phyloP scores from a whole-genome alignment of 371 early-diverging fungal genomes.

The Nematocida ironsii region DNA sequence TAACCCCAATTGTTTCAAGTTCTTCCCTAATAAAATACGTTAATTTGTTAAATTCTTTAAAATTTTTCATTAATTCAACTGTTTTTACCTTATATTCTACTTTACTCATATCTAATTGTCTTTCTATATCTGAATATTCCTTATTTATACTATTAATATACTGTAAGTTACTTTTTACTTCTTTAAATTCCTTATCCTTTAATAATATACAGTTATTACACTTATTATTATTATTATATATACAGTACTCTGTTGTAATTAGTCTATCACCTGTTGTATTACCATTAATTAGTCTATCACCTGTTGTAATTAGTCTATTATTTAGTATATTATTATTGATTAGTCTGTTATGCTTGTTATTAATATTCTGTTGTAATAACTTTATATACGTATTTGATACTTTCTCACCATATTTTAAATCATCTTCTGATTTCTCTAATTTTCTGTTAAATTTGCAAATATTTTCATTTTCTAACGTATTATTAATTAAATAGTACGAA shows the following conservation, averaged over 20 bases:
- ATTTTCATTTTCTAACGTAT: neutral
- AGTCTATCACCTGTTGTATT: neutral
- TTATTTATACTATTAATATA: conserved; percentile 32
- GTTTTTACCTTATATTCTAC: neutral
- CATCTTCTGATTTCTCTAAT: neutral
- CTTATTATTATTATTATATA: neutral
- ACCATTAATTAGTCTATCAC: neutral
- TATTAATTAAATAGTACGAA: neutral
- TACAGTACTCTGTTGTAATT: conserved; percentile 37
- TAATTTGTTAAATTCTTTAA: conserved; percentile 20
- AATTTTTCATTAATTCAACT: conserved; percentile 21
- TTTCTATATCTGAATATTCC: conserved; percentile 32
- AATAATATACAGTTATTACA: conserved; percentile 14
- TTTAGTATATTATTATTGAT: no score
- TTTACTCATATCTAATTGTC: neutral
- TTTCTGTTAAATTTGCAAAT: conserved; percentile 18
- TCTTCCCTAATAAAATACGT: conserved; percentile 19
- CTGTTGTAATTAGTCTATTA: no score
- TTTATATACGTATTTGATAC: neutral
- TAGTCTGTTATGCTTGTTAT: neutral
- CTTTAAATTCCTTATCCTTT: conserved; percentile 21
- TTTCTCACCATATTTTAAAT: conserved; percentile 1
- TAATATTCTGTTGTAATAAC: neutral
- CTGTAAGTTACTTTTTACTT: conserved; percentile 25
- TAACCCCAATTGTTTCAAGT: conserved; percentile 16